Base-by-base conservation (phyloP, 441 rosid species). In the Syzygium syzygioides region DNA sequence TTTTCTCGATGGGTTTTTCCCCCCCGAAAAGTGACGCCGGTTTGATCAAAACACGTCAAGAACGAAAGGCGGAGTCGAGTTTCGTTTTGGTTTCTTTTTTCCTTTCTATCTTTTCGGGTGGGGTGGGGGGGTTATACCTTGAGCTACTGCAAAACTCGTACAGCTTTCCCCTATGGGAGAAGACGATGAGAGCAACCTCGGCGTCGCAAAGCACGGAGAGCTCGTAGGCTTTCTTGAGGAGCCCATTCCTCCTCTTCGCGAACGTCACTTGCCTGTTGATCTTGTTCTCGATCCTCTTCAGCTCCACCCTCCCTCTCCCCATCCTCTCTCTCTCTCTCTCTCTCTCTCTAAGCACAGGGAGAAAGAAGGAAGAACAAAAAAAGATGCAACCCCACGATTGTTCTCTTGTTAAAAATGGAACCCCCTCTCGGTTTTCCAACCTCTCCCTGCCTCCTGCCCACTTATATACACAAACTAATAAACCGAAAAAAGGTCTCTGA, bases 261-360 rank as follows among this genome's bases (percentile, higher is more conserved):
- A 98, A 98, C 90, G 99, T 98, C 90, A 97, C 99, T 94, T 97
- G 99, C 93, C 99, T 93, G 97, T 98, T 98, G 95, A 98, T 98
- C 92, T 98, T 98, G 98, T 98, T 98, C 94, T 98, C 99, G 83
- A 98, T 98, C 93, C 99, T 95, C 98, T 98, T 98, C 98, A 98
- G 90, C 93, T 98, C 99, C 87, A 98, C 99, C 91, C 99, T 95
- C 52, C 99, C 99, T 92, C 99, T 94, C 91, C 99, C 99, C 99
- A 98, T 98, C 19, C 83, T 37, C 80, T 37, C 28, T 37, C 80
- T 34, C 54, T 14, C 86, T 57, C 41, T 48, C 50, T 92, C 89
- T 59, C 54, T 52, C 23, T 37, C 68, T 26, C 17, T 55, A 48
- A 55, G 79, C 55, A 9, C 53, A n/a, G 59, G 30, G 55, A 26